Conservation (phyloP, 1,139 yeast genomes). For the Keqinozyma sinolaborantium region DNA sequence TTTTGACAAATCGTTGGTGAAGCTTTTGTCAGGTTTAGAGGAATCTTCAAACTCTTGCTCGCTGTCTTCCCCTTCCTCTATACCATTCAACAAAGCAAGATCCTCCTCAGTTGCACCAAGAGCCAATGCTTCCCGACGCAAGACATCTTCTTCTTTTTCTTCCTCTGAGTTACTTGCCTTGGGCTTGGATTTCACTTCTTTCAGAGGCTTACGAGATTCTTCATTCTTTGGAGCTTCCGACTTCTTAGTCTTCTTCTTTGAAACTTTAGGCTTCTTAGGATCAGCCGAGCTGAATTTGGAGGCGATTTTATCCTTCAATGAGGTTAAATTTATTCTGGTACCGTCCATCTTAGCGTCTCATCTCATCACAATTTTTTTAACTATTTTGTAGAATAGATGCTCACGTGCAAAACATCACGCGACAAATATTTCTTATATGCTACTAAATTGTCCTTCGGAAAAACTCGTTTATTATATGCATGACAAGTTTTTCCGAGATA, state of each 20-base stretch:
- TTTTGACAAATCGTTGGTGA: slow-evolving; percentile 55
- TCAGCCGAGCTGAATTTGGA: slow-evolving; percentile 27
- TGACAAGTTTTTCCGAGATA: neutral
- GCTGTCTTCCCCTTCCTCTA: slow-evolving; percentile 56
- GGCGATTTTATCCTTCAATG: slow-evolving; percentile 57
- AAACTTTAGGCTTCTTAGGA: slow-evolving; percentile 1
- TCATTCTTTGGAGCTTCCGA: slow-evolving; percentile 2
- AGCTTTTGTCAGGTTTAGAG: slow-evolving; percentile 38
- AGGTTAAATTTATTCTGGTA: slow-evolving; percentile 40
- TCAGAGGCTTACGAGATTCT: no score
- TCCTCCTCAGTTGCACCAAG: slow-evolving; percentile 73
- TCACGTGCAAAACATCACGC: no score
- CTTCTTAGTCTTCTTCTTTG: slow-evolving; percentile 16
- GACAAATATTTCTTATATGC: no score
- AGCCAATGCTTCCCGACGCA: slow-evolving; percentile 66
- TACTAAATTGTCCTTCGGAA: neutral
- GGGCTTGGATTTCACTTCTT: slow-evolving; percentile 7
- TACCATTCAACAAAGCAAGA: slow-evolving; percentile 46
- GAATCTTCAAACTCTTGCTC: slow-evolving; percentile 56
- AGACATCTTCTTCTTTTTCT: slow-evolving; percentile 28
- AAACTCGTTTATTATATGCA: neutral
- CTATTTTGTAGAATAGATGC: no score
- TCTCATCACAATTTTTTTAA: slow-evolving; percentile 10
- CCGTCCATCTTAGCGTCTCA: slow-evolving; percentile 23
- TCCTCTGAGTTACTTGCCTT: slow-evolving; percentile 12